A percentile compares a stretch with the other conserved stretches of the same genome.
Conservation (phyloP, 176 grass and related monocot genomes). For the Pontederia paniculata region DNA sequence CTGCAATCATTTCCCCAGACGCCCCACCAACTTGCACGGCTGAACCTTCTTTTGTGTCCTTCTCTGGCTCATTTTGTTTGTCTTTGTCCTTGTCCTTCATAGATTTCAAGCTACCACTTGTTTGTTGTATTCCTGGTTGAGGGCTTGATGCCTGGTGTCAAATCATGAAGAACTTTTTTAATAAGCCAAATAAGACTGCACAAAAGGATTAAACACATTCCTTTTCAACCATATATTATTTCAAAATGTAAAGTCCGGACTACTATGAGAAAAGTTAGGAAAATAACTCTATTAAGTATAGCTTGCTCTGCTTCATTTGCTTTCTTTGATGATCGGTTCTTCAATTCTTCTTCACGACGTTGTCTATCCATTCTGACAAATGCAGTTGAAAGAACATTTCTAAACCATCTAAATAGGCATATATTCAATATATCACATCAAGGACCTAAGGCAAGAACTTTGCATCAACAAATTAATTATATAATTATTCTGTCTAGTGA, state of each 20-base stretch:
- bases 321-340: slow-evolving; percentile 18
- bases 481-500: too few relatives aligned
- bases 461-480: too few relatives aligned
- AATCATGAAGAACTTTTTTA: neutral
- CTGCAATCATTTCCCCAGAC: slow-evolving; percentile 77
- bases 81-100: slow-evolving; percentile 17
- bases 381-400: too few relatives aligned
- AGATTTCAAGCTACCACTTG: slow-evolving; percentile 18
- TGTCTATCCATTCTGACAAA: slow-evolving; percentile 20
- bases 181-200: neutral
- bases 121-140: slow-evolving; percentile 9
- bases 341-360: slow-evolving; percentile 17
- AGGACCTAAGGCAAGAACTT: too few relatives aligned
- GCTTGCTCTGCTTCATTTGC: slow-evolving; percentile 15
- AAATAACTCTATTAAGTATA: slow-evolving; percentile 15
- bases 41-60: slow-evolving; percentile 46
- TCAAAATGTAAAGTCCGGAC: too few relatives aligned
- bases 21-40: slow-evolving; percentile 68
- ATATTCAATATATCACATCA: too few relatives aligned
- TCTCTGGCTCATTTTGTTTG: slow-evolving; percentile 32
- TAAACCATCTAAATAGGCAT: too few relatives aligned
- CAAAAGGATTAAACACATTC: neutral
- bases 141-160: slow-evolving; percentile 8
- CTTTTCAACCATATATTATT: too few relatives aligned
- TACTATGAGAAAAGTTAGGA: neutral